Evolutionary conservation across 2,329 filamentous ascomycete genomes (phyloP), one percentile per base, ranked within the genome.

Genomic region (Exserohilum rostratum): DNA sequence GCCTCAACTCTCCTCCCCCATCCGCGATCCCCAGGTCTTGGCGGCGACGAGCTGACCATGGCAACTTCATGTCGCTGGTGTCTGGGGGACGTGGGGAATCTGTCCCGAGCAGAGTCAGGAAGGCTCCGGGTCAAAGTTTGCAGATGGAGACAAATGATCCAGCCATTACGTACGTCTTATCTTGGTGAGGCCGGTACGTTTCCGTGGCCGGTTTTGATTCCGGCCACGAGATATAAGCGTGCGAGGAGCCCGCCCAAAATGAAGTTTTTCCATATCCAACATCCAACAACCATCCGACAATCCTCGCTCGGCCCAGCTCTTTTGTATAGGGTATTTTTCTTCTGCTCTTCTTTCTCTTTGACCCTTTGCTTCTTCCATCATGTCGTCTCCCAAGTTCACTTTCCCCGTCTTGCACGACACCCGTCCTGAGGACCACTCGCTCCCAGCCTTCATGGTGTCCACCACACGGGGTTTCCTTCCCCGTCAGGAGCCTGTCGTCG

Each of bases 391-490:
- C 39, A 51, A 59, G n/a, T 74, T 76, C 47, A 53, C 72, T 58
- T 90, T 90, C 72, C 76, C 81, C 50, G 83, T 90, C 75, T 80
- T 90, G 38, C 77, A 81, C 52, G 87, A 89, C 76, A 83, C 85
- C 54, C 80, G 76, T 70, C 85, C 86, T 1, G 75, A 86, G 55
- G 86, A 90, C 73, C 82, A 71, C 50, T 82, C 85, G 38, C 79
- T 90, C 25, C 87, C 87, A 5, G 85, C 89, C 65, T 93, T 93
- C 79, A 90, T 91, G 85, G 89, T 92, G 34, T 91, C 89, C 39
- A 90, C 86, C 18, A 84, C 85, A 3, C 82, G 88, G 53, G 90
- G 90, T 46, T 93, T 92, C 74, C 81, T 93, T 30, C 89, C 90
- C 11, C 84, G 89, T 12, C 71, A 76, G 45, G 73, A 79, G 17